Evolutionary conservation across 441 rosid genomes (phyloP), one percentile per base, ranked within the genome.

Genomic region (Rhodomyrtus psidioides): DNA sequence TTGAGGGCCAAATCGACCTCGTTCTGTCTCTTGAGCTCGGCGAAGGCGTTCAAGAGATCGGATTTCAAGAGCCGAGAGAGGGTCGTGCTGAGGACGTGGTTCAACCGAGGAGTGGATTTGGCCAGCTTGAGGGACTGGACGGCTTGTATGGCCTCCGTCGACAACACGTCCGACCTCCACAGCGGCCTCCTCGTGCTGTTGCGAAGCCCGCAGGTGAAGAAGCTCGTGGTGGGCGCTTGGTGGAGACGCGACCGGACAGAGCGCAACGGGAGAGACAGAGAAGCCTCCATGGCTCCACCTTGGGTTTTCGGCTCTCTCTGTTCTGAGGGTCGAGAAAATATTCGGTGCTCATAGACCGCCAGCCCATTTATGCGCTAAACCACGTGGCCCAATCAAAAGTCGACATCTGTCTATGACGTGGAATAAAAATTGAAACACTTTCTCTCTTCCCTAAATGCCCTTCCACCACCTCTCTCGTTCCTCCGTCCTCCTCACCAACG

Each of bases 121-220:
- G 94, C 94, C 49, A 93, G 79, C 89, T 93, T 94, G 86, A 94
- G 91, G 83, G 94, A 88, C 54, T 94, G 94, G 75, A 94, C 87
- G 15, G 90, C 94, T 86, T 93, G 93, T 21, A 93, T 94, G 83
- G 96, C 94, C 90, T 94, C 96, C 14, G 89, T 86, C 53, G 94
- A 91, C 74, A 91, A 60, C 87, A 93, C 90, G 85, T 93, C 92
- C 26, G 94, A 86, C 90, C 88, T 91, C 94, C 94, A 91, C 83
- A 93, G 58, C 3, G 89, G 86, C 82, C 87, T 90, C 62, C 90
- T 90, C n/a, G 83, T 75, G 65, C 85, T 82, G 49, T 89, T 90
- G 84, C 95, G 91, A 30, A 91, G 88, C 74, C 94, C 90, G 76
- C 92, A 93, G 12, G 89, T 91, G 83, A 84, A 54, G 82, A 53